Conservation (phyloP, 225 moss, liverwort and hornwort species). For the Polytrichum formosum region DNA sequence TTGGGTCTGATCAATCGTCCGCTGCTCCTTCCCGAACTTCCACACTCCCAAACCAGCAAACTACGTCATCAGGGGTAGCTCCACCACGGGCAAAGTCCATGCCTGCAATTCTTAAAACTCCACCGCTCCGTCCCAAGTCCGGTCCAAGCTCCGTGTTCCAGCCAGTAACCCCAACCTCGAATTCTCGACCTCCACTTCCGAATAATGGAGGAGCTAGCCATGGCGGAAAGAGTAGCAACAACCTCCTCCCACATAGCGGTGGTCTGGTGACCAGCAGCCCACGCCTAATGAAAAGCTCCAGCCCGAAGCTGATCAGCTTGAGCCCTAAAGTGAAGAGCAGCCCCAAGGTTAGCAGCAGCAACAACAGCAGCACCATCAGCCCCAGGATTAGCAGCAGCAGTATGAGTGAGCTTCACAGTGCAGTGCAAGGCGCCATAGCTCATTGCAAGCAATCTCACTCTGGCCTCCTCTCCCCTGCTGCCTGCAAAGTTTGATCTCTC, state of each 20-base stretch:
- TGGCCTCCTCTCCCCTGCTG: conserved; percentile 41
- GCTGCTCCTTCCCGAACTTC: too few species aligned
- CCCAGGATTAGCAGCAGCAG: conserved; percentile 55
- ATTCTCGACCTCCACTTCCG: conserved; percentile 26
- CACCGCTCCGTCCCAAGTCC: conserved; percentile 41
- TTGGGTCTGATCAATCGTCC: too few species aligned
- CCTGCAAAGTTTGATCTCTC: not conserved
- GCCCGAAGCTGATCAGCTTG: conserved; percentile 26
- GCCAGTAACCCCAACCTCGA: conserved; percentile 18
- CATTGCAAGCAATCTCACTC: conserved; percentile 95
- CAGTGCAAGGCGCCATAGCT: conserved; percentile 93
- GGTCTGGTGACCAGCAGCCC: conserved; percentile 38
- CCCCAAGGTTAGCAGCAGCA: conserved; percentile 56
- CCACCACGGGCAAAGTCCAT: conserved; percentile 53
- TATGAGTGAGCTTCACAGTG: conserved; percentile 84
- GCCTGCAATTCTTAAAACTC: conserved; percentile 54
- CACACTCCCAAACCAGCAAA: not conserved
- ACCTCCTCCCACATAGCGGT: conserved; percentile 29
- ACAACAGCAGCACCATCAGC: conserved; percentile 49
- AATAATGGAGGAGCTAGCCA: not conserved
- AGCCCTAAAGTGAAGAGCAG: conserved; percentile 31
- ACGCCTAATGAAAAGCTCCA: conserved; percentile 36
- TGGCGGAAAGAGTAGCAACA: conserved; percentile 19
- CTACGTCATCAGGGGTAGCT: conserved; percentile 25
- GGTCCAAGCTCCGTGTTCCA: conserved; percentile 35